A percentile compares a stretch with the other conserved stretches of the same genome.
These are phyloP conservation scores for Cyanidiococcus yangmingshanensis DNA, from an alignment of 23 red algal genomes.

Conservation along the genomic window DNA sequence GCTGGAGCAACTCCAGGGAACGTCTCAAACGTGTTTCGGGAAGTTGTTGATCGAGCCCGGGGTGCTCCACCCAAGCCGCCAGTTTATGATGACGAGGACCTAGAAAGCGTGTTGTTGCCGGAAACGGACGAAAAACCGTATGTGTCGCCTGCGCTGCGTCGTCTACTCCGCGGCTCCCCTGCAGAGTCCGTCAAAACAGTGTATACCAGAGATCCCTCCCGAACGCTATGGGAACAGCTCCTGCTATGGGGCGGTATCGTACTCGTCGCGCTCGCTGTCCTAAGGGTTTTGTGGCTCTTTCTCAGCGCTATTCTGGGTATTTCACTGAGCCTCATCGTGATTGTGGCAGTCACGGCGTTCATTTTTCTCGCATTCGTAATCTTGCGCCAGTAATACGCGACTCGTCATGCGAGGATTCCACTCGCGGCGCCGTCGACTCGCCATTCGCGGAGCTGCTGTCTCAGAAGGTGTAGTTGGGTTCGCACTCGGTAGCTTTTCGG, in stretches of 20 bases:
- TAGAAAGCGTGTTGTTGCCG: not conserved
- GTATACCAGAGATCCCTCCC: not conserved
- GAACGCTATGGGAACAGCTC: not conserved
- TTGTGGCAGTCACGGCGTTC: not conserved
- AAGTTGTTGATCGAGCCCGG: not conserved
- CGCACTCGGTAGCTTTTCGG: not conserved
- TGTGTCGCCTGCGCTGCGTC: not conserved
- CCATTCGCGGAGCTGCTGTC: not conserved
- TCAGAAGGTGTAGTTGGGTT: not conserved
- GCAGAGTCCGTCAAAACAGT: not conserved
- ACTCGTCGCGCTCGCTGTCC: not conserved
- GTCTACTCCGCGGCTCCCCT: not conserved
- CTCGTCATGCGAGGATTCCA: not conserved
- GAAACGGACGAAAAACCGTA: not conserved
- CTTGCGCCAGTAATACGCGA: not conserved
- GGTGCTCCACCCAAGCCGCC: not conserved
- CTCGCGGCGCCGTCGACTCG: not conserved
- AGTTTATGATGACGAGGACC: not conserved
- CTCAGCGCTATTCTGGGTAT: not conserved
- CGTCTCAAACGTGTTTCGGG: not conserved
- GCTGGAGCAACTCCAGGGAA: not conserved
- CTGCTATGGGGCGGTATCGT: not conserved
- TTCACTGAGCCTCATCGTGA: constrained; percentile 8
- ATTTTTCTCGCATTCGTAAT: not conserved
- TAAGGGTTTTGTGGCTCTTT: not conserved